These are phyloP conservation scores for Triglochin maritima DNA, from an alignment of 106 monocot genomes.

Conservation along the genomic window DNA sequence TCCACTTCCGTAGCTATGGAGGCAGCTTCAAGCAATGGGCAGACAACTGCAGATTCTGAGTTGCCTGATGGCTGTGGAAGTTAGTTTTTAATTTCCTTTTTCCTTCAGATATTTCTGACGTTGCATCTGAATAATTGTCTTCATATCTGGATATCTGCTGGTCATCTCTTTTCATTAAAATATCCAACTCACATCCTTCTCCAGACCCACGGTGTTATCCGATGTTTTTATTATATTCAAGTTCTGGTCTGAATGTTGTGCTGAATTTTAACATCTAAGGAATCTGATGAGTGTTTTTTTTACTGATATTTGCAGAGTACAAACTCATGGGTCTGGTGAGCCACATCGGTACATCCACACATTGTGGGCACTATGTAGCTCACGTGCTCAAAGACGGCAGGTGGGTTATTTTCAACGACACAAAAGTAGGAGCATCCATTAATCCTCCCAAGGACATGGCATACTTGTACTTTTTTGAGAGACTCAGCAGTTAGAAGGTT, in stretches of 20 bases:
- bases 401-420: conserved; percentile 95
- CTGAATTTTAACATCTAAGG: too few species aligned
- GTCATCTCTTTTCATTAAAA: too few species aligned
- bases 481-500: conserved; percentile 8
- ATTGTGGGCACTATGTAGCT: conserved; percentile 94
- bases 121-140: too few species aligned
- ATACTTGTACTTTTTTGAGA: conserved; percentile 89
- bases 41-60: conserved; percentile 23
- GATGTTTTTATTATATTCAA: too few species aligned
- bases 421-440: conserved; percentile 67
- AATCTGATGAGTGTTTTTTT: neutral
- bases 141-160: too few species aligned
- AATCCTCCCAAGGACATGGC: conserved; percentile 86
- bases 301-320: conserved; percentile 44
- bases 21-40: conserved; percentile 27
- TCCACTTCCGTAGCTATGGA: conserved; percentile 41
- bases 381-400: conserved; percentile 66
- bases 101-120: neutral
- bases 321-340: conserved; percentile 73
- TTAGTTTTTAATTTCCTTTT: conserved; percentile 18
- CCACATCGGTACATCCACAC: conserved; percentile 91
- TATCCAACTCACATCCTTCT: too few species aligned
- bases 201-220: too few species aligned
- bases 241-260: too few species aligned
- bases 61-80: conserved; percentile 91